Conservation (phyloP, 1,139 yeast genomes). For the Pneumocystis canis region DNA sequence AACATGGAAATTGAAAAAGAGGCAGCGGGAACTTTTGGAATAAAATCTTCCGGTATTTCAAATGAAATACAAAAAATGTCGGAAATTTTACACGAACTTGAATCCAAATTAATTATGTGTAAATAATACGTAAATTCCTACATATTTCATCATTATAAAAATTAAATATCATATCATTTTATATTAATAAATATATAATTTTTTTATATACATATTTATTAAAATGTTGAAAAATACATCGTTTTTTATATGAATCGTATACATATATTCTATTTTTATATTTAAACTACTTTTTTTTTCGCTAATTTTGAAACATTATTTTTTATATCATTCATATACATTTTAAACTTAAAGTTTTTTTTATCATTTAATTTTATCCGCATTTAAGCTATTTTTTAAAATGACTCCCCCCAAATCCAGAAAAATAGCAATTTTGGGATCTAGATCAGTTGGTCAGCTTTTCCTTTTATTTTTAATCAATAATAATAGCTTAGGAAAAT, state of each 20-base stretch:
- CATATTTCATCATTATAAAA: not conserved
- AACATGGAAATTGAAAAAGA: not conserved
- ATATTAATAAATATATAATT: not conserved
- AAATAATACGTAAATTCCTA: not conserved
- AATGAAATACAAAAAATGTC: not conserved
- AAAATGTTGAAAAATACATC: not conserved
- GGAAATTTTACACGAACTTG: not conserved
- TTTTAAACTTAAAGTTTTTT: no score
- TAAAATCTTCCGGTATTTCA: not conserved
- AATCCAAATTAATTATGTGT: not conserved
- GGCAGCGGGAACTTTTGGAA: not conserved
- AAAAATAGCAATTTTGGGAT: slow-evolving; percentile 77
- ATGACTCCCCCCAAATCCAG: slow-evolving; percentile 34
- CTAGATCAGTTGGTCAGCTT: slow-evolving; percentile 59
- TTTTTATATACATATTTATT: not conserved
- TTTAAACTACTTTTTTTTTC: not conserved
- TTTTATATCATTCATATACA: not conserved
- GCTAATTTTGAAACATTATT: no score
- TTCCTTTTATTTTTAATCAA: not conserved
- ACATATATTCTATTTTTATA: not conserved
- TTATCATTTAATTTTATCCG: no score
- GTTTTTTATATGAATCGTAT: not conserved
- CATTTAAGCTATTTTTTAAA: not conserved
- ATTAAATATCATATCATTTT: not conserved
- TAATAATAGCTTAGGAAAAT: slow-evolving; percentile 35